Conservation (phyloP, 768 basidiomycete genomes). For the Pleurotus platypus region DNA sequence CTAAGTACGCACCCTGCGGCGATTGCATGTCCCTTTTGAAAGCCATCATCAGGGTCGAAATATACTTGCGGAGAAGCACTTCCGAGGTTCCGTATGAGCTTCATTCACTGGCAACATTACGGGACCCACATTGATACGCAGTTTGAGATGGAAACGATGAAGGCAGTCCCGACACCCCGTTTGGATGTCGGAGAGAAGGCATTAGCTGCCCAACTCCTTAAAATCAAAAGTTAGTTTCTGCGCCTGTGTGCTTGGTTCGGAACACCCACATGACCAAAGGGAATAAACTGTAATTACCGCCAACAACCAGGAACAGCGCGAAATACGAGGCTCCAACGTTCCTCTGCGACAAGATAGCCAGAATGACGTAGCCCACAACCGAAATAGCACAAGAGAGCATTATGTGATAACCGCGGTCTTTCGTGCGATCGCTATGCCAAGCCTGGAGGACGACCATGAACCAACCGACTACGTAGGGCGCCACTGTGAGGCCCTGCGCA, state of each 20-base stretch:
- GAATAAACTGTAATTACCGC: slow-evolving; percentile 52
- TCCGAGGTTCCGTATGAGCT: background rate
- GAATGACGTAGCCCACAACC: slow-evolving; percentile 50
- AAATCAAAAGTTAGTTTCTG: background rate
- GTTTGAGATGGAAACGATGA: slow-evolving; percentile 58
- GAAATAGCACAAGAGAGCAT: slow-evolving; percentile 45
- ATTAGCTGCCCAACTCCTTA: slow-evolving; percentile 59
- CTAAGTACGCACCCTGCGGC: slow-evolving; percentile 41
- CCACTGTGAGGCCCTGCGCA: slow-evolving; percentile 56
- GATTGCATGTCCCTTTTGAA: slow-evolving; percentile 52
- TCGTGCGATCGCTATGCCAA: slow-evolving; percentile 51
- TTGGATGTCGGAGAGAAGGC: slow-evolving; percentile 58
- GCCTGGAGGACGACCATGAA: slow-evolving; percentile 52
- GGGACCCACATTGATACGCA: slow-evolving; percentile 49
- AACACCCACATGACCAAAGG: slow-evolving; percentile 52
- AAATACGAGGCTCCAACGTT: slow-evolving; percentile 55
- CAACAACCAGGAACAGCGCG: slow-evolving; percentile 53
- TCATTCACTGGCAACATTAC: background rate
- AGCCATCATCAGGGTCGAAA: slow-evolving; percentile 47
- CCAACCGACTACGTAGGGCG: slow-evolving; percentile 55
- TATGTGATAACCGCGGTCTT: slow-evolving; percentile 53
- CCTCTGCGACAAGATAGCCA: slow-evolving; percentile 47
- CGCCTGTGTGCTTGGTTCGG: background rate
- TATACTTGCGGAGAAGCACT: slow-evolving; percentile 58
- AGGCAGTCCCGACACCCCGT: slow-evolving; percentile 56